Conservation (phyloP, 1,139 yeast genomes). For the Trichomonascaceae sp. region DNA sequence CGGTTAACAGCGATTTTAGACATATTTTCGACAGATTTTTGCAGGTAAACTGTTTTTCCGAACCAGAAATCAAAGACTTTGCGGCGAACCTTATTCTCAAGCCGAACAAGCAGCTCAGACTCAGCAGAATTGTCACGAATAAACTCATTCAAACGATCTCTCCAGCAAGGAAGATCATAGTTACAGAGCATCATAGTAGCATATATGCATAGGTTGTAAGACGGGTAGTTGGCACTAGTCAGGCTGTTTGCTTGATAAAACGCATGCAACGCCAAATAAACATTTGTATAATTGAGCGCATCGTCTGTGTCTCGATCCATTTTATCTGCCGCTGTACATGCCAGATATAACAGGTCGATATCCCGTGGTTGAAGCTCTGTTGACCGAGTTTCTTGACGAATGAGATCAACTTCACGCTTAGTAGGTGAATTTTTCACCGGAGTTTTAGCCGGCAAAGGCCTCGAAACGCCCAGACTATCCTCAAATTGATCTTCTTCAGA, state of each 20-base stretch:
- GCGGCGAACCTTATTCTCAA: background rate
- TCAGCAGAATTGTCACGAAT: slow-evolving; percentile 16
- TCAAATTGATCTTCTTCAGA: background rate
- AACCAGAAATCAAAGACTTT: slow-evolving; percentile 11
- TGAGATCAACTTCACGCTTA: background rate
- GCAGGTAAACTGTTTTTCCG: slow-evolving; percentile 9
- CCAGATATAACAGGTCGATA: slow-evolving; percentile 19
- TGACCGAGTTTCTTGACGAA: background rate
- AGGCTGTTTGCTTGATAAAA: slow-evolving; percentile 20
- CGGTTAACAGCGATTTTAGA: slow-evolving; percentile 9
- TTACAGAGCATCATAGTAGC: slow-evolving; percentile 18
- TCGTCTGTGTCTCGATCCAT: slow-evolving; percentile 2
- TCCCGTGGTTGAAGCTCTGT: slow-evolving; percentile 12
- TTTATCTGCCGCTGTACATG: slow-evolving; percentile 22
- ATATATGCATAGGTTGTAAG: slow-evolving; percentile 19
- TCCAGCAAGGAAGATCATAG: slow-evolving; percentile 19
- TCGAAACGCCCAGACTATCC: background rate
- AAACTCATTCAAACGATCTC: slow-evolving; percentile 16
- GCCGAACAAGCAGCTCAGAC: slow-evolving; percentile 7
- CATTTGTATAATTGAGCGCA: slow-evolving; percentile 16
- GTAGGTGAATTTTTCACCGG: slow-evolving; percentile 6
- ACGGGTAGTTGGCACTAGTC: slow-evolving; percentile 11
- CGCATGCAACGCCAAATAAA: slow-evolving; percentile 21
- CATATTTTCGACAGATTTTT: slow-evolving; percentile 5
- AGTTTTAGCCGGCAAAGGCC: background rate